Conservation (phyloP, 2,329 filamentous ascomycete species). For the Hymenoscyphus fructigenus region DNA sequence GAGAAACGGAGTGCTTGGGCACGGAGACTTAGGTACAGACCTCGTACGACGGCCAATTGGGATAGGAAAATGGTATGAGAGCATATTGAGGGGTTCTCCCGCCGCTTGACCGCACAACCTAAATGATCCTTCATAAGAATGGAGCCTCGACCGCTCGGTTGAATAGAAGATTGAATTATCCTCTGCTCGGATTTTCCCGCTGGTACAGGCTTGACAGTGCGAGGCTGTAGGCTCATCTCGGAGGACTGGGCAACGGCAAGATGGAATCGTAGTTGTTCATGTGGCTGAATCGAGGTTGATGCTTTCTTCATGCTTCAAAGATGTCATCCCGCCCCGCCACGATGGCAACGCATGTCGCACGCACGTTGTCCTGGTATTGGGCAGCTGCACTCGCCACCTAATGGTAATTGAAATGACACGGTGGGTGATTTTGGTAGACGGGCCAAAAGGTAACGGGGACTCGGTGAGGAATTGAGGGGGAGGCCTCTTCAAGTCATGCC, state of each 20-base stretch:
- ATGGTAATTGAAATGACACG: background rate
- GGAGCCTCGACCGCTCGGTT: background rate
- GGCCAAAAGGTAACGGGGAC: background rate
- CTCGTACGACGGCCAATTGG: conserved; percentile 5
- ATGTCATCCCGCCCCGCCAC: conserved; percentile 16
- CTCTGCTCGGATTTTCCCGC: background rate
- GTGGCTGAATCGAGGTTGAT: background rate
- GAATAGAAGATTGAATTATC: background rate
- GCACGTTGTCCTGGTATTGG: conserved; percentile 8
- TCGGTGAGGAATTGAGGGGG: background rate
- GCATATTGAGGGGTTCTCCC: conserved; percentile 9
- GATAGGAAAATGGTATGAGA: conserved; percentile 2
- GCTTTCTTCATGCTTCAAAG: background rate
- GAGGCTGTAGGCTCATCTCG: conserved; percentile 3
- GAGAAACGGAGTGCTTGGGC: too few species aligned
- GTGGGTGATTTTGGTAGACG: too few species aligned
- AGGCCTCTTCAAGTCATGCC: background rate
- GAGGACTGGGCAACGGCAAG: background rate
- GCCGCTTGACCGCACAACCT: conserved; percentile 13
- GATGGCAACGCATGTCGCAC: conserved; percentile 11
- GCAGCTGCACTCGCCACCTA: background rate
- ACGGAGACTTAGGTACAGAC: background rate
- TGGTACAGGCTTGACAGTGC: background rate
- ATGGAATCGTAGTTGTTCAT: background rate
- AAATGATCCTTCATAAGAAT: conserved; percentile 19